These are phyloP conservation scores for Venturia nashicola DNA, from an alignment of 2,329 filamentous ascomycete genomes.

Conservation along the genomic window DNA sequence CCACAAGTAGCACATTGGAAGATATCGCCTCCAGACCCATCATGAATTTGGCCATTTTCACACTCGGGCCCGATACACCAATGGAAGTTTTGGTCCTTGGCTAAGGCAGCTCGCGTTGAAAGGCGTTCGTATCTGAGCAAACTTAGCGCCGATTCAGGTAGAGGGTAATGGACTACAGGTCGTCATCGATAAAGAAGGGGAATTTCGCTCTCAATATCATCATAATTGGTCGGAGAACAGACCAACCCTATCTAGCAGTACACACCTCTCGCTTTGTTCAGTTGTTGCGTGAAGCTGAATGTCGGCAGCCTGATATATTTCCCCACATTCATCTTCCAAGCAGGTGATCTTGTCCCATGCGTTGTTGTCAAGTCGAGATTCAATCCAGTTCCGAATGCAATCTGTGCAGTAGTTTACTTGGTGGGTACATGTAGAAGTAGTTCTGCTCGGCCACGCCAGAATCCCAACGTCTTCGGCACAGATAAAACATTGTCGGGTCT, in stretches of 20 bases:
- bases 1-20: background rate
- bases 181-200: too few relatives aligned
- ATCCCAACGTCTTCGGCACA: conserved; percentile 1
- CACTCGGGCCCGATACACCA: conserved; percentile 2
- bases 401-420: background rate
- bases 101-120: background rate
- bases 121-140: background rate
- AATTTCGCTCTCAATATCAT: background rate
- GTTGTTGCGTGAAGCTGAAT: background rate
- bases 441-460: background rate
- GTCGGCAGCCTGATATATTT: background rate
- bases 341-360: conserved; percentile 8
- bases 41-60: conserved; percentile 2
- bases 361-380: background rate
- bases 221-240: background rate
- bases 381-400: conserved; percentile 3
- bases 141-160: background rate
- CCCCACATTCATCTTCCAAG: background rate
- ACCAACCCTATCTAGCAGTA: background rate
- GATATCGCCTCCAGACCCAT: background rate
- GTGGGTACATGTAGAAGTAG: background rate
- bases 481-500: background rate
- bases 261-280: background rate
- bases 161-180: too few relatives aligned
- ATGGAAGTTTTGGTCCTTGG: background rate